These are phyloP conservation scores for Marchantia polymorpha DNA, from an alignment of 225 moss, liverwort and hornwort genomes.

Conservation along the genomic window DNA sequence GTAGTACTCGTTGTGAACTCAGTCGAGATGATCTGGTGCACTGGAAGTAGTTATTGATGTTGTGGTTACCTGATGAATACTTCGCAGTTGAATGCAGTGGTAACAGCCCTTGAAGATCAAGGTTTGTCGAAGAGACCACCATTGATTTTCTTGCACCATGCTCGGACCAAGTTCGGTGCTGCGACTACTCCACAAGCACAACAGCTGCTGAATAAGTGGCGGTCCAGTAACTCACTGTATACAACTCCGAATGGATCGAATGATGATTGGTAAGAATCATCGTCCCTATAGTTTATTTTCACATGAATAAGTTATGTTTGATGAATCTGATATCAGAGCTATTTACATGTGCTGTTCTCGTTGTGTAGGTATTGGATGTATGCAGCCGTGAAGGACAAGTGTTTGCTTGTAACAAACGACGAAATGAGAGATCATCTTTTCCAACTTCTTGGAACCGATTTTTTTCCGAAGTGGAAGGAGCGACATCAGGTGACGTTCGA, in stretches of 20 bases:
- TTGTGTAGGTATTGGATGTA: slow-evolving; percentile 90
- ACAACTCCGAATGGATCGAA: slow-evolving; percentile 94
- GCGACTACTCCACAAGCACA: slow-evolving; percentile 58
- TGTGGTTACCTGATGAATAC: slow-evolving; percentile 11
- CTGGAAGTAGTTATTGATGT: too few species aligned
- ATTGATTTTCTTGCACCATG: slow-evolving; percentile 81
- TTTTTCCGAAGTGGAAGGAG: slow-evolving; percentile 97
- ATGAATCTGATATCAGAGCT: too few species aligned
- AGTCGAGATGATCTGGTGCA: too few species aligned
- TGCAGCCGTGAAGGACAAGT: slow-evolving; percentile 87
- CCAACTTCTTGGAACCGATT: slow-evolving; percentile 90
- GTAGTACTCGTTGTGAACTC: too few species aligned
- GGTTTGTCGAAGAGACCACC: slow-evolving; percentile 56
- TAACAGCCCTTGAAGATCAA: slow-evolving; percentile 60
- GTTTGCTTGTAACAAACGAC: slow-evolving; percentile 90
- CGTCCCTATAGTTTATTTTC: not conserved
- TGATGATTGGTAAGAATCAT: slow-evolving; percentile 71
- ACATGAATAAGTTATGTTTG: not conserved
- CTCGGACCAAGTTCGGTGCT: slow-evolving; percentile 77
- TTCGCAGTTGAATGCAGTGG: slow-evolving; percentile 85
- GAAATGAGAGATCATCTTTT: slow-evolving; percentile 98
- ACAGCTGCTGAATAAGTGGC: slow-evolving; percentile 69
- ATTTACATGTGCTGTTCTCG: too few species aligned
- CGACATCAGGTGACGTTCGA: slow-evolving; percentile 75
- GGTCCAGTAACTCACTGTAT: slow-evolving; percentile 60